phyloP scores from a whole-genome alignment of 371 early-diverging fungal species.

The Haplosporangium sp. region DNA sequence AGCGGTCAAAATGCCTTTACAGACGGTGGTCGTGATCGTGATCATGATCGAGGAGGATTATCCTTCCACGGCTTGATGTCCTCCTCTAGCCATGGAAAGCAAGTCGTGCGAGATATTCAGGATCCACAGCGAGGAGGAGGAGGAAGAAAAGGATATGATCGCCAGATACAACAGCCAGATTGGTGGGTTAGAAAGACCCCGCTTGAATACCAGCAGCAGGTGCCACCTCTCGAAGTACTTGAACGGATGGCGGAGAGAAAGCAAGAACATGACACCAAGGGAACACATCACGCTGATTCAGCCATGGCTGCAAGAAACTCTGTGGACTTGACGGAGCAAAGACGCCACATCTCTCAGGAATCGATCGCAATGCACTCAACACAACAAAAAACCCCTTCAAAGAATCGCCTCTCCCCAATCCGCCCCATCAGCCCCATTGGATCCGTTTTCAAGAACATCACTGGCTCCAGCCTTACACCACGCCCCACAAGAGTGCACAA shows the following conservation, averaged over 20 bases:
- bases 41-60: background rate
- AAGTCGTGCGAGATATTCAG: background rate
- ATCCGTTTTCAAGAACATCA: background rate
- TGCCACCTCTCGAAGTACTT: conserved; percentile 7
- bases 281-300: background rate
- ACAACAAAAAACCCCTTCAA: background rate
- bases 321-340: too few relatives aligned
- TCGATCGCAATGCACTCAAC: background rate
- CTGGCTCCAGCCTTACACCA: background rate
- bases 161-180: conserved; percentile 12
- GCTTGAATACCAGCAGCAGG: conserved; percentile 16
- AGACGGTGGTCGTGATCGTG: background rate
- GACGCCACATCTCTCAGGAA: background rate
- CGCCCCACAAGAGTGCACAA: background rate
- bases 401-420: conserved; percentile 3
- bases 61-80: background rate
- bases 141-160: background rate
- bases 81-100: background rate
- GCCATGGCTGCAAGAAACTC: background rate
- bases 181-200: conserved; percentile 14
- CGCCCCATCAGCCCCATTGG: conserved; percentile 4
- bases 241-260: background rate
- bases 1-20: background rate
- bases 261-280: background rate
- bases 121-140: too few relatives aligned